Percentiles rank a stretch among this genome's conserved stretches.
These are phyloP conservation scores for Geotrichum citri-aurantii DNA, from an alignment of 1,139 yeast genomes.

Conservation along the genomic window DNA sequence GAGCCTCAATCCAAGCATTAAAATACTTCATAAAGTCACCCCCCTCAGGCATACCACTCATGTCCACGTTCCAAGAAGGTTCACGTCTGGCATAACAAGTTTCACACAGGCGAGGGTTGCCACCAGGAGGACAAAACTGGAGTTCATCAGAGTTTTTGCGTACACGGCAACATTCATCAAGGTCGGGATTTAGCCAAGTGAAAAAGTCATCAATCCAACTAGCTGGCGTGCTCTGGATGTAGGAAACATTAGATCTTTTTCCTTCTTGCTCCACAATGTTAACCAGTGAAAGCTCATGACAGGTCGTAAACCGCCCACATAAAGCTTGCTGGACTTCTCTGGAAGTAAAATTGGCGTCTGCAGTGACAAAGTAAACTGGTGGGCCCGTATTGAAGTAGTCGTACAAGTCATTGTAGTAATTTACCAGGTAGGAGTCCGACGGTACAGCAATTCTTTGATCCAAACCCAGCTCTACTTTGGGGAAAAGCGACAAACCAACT, in stretches of 20 bases:
- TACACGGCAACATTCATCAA: conserved; percentile 77
- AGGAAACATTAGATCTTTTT: conserved; percentile 56
- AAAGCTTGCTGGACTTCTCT: conserved; percentile 60
- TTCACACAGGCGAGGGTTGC: conserved; percentile 68
- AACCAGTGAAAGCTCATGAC: conserved; percentile 70
- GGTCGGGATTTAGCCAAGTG: conserved; percentile 77
- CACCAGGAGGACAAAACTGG: conserved; percentile 56
- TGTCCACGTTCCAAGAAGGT: conserved; percentile 60
- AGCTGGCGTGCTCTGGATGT: conserved; percentile 74
- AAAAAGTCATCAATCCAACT: conserved; percentile 92
- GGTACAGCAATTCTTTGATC: conserved; percentile 92
- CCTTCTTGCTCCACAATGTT: conserved; percentile 86
- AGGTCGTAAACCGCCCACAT: conserved; percentile 84
- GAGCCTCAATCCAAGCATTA: conserved; percentile 73
- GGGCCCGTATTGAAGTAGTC: conserved; percentile 79
- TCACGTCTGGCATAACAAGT: conserved; percentile 57
- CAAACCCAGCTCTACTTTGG: conserved; percentile 66
- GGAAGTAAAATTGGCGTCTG: conserved; percentile 55
- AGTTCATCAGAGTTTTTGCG: conserved; percentile 34
- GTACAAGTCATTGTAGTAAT: conserved; percentile 73
- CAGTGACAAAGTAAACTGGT: conserved; percentile 79
- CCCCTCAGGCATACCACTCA: conserved; percentile 82
- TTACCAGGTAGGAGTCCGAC: conserved; percentile 67
- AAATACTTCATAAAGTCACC: conserved; percentile 68
- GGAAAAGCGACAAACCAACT: conserved; percentile 60